These are phyloP conservation scores for Sclerotinia trifoliorum DNA, from an alignment of 2,329 filamentous ascomycete species.

Conservation along the genomic window DNA sequence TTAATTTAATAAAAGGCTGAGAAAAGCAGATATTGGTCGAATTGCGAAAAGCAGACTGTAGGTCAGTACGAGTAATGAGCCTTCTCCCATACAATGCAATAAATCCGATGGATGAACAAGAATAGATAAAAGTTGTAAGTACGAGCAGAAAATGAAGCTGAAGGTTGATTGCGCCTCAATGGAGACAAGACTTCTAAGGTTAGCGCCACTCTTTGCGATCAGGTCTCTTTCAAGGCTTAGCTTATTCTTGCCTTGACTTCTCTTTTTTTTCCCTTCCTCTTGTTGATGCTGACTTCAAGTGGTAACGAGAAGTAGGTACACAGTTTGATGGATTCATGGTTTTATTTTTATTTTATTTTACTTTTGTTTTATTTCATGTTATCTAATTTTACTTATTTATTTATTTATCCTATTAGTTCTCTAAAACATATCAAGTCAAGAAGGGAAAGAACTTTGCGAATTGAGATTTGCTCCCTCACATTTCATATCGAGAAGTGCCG, in stretches of 20 bases:
- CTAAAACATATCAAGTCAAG: background rate
- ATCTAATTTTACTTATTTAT: background rate
- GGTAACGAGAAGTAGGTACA: background rate
- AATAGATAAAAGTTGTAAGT: background rate
- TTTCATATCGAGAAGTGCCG: background rate
- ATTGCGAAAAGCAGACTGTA: background rate
- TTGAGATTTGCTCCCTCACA: background rate
- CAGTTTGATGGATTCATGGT: background rate
- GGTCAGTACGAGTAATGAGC: background rate
- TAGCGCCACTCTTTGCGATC: conserved; percentile 21
- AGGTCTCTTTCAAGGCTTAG: conserved; percentile 21
- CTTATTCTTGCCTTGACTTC: background rate
- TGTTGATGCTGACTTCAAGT: background rate
- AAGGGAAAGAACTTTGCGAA: background rate
- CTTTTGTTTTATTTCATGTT: background rate
- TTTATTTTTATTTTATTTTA: background rate
- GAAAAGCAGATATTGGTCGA: background rate
- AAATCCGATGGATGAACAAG: background rate
- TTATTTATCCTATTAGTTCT: too few species aligned
- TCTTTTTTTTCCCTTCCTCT: background rate
- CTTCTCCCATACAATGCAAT: conserved; percentile 7
- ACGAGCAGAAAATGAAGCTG: conserved; percentile 16
- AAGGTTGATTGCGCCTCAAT: conserved; percentile 22
- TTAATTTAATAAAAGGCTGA: background rate
- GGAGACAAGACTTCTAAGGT: conserved; percentile 15